Base-by-base conservation (phyloP, 345 rosid genomes). In the Eucalyptus melliodora region DNA sequence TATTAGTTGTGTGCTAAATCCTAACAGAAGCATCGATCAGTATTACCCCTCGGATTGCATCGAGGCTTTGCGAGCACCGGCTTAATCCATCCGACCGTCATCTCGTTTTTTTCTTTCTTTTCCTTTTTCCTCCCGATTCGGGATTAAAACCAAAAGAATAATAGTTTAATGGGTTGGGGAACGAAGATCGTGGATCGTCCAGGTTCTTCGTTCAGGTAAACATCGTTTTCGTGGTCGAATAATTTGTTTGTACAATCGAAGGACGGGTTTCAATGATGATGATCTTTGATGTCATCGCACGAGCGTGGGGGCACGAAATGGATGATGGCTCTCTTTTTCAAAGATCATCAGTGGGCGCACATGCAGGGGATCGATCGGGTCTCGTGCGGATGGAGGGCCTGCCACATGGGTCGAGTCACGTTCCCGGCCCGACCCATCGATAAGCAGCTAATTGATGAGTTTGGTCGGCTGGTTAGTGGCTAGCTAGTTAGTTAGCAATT, bases 61-160 rank as follows among this genome's bases (percentile, higher is more conserved):
- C 27, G 8, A 72, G 45, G 45, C 26, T 37, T 72, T 21, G 13
- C 17, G 83, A 77, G 83, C 83, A 77, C 27, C 5, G 16, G 45
- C 3, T 77, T 9, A 10, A 21, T 72, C 47, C 82, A 72, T 17
- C 26, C 14, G 3, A 23, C 6, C 2, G 0, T 5, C 13, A 3
- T 2, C 62, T 56, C 12, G 1, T 5, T 34, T 31, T 31, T n/a
- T 16, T 8, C 5, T 16, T 31, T 67, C 19, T 53, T 53, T 53
- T 53, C 56, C 5, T 19, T 16, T 5, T 23, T 5, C 47, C 27
- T 77, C 16, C 47, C 2, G 9, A 21, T 40, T 77, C 16, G 47
- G 27, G 7, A 69, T 69, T 3, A 21, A 72, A 37, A 37, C 82
- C 12, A 3, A 26, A 34, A 37, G 82, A 69, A 72, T 5, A 42